Conservation (phyloP, 805 yeast species). For the Starmerella gropengiesseri region DNA sequence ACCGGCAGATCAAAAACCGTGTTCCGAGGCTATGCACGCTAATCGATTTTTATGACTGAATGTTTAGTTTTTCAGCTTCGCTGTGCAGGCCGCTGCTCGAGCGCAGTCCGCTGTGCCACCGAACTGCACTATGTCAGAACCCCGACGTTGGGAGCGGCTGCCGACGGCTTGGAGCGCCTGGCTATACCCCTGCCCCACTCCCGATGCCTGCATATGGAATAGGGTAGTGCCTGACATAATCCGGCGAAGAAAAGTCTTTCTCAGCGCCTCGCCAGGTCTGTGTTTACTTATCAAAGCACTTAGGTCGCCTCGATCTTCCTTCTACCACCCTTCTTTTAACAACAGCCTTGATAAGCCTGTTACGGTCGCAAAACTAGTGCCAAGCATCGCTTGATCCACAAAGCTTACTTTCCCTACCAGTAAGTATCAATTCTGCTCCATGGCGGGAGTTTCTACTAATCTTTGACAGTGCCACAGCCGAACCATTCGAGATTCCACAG, state of each 20-base stretch:
- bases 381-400: constrained; percentile 5
- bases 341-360: constrained; percentile 1
- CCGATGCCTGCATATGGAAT: not conserved
- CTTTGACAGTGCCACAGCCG: no score
- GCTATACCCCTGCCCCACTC: no score
- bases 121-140: no score
- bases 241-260: constrained; percentile 5
- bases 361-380: constrained; percentile 4
- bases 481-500: no score
- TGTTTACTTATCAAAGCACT: constrained; percentile 7
- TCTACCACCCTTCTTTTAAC: constrained; percentile 5
- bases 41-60: no score
- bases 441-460: not conserved
- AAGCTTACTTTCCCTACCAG: constrained; percentile 16
- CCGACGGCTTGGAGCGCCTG: no score
- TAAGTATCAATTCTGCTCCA: constrained; percentile 13
- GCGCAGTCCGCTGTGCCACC: no score
- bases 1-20: no score
- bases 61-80: no score
- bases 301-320: not conserved
- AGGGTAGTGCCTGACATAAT: not conserved
- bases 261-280: constrained; percentile 2
- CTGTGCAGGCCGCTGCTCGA: no score
- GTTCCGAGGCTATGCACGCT: no score
- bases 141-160: no score